Base-by-base conservation (phyloP, 257 asterid genomes). In the Sherardia arvensis region DNA sequence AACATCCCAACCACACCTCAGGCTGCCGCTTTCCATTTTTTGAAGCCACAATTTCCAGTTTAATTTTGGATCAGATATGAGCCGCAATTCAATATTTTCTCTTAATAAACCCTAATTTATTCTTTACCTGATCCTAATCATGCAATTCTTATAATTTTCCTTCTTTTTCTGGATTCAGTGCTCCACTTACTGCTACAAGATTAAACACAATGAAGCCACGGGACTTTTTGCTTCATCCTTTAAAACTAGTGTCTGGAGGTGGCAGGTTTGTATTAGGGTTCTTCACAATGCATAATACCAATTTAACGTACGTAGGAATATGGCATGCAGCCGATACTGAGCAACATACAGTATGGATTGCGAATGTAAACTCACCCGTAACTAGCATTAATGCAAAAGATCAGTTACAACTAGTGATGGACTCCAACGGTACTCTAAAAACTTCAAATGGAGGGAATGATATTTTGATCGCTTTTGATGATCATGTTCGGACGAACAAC, bases 251-350 rank as follows among this genome's bases (percentile, higher is more conserved):
- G 40, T 83, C 82, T 2, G 67, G 71, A 14, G 38, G 36, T 1
- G 62, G 64, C 18, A 5, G 8, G 29, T 83, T 75, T 73, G 73
- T 76, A 15, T 59, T 80, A 22, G 75, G 78, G 48, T 79, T 79
- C 70, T 64, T 66, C 64, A 71, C 75, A 26, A 62, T 69, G 0
- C 4, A 11, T 6, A 7, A 34, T 17, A 61, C 80, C 38, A 66
- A 29, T 5, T 45, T 53, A 7, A 73, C 48, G 45, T 83, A 83
- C 59, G 1, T 83, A 7, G 84, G 83, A 1, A 5, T 75, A 45
- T 70, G 76, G 73, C 55, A 62, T 28, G 73, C 70, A 17, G 1
- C 9, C 10, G 20, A 11, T 38, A n/a, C n/a, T n/a, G 14, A 12
- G 4, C n/a, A 9, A 25, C 7, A 7, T 0, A 15, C 71, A n/a